phyloP scores from a whole-genome alignment of 768 basidiomycete species.

The Scleroderma citrinum region DNA sequence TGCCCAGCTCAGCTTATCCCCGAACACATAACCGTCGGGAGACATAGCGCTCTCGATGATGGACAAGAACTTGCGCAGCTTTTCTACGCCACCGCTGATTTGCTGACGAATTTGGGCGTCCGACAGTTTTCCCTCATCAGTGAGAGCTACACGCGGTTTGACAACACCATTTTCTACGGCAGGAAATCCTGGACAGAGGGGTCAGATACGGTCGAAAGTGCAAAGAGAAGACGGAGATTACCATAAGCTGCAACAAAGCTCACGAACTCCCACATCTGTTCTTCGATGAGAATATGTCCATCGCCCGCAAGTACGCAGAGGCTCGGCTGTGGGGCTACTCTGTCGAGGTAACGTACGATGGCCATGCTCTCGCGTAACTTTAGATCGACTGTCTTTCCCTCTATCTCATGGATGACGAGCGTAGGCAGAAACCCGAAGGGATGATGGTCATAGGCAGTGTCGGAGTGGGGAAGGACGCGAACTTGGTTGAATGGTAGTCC shows the following conservation, averaged over 20 bases:
- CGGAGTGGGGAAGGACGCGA: conserved; percentile 22
- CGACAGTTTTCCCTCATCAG: conserved; percentile 16
- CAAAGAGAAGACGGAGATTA: neutral
- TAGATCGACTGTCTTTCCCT: conserved; percentile 16
- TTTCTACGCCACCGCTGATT: conserved; percentile 14
- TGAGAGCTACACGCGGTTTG: conserved; percentile 25
- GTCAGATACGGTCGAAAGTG: neutral
- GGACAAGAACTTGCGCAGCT: conserved; percentile 13
- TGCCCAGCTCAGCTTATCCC: conserved; percentile 23
- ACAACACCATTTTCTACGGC: conserved; percentile 27
- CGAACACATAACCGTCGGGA: conserved; percentile 24
- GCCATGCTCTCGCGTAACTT: conserved; percentile 25
- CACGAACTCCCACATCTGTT: conserved; percentile 32
- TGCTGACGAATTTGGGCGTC: conserved; percentile 17
- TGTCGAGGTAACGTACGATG: conserved; percentile 26
- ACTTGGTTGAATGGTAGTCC: conserved; percentile 22
- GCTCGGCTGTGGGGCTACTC: conserved; percentile 22
- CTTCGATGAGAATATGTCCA: conserved; percentile 15
- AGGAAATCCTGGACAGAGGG: conserved; percentile 17
- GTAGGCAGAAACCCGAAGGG: conserved; percentile 29
- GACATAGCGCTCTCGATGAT: conserved; percentile 19
- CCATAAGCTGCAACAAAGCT: conserved; percentile 9
- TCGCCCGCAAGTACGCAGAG: conserved; percentile 18
- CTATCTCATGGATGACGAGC: conserved; percentile 23
- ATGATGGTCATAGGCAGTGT: conserved; percentile 22